Percentiles rank a stretch among this genome's conserved stretches.
Conservation (phyloP, 257 asterid species). For the Plectranthus barbatus region DNA sequence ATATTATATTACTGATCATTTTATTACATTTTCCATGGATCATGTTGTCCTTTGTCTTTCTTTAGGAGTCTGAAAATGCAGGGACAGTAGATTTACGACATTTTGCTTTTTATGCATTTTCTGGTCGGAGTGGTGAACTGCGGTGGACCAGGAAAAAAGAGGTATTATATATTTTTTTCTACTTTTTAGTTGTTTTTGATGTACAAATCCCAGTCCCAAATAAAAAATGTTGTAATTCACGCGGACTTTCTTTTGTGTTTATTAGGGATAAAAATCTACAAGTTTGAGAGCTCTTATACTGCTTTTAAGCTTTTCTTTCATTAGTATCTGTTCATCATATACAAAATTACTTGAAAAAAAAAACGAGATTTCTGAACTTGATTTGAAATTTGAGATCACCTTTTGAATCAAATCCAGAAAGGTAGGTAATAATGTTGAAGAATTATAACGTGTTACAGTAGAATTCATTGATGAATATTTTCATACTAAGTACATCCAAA, state of each 20-base stretch:
- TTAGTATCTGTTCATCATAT: not conserved
- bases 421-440: not conserved
- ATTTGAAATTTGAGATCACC: not conserved
- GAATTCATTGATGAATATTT: not conserved
- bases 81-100: constrained; percentile 76
- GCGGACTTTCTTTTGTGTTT: not conserved
- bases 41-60: constrained; percentile 16
- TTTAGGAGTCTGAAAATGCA: constrained; percentile 63
- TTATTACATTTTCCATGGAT: not conserved
- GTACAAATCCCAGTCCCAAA: constrained; percentile 4
- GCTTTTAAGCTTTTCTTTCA: not conserved
- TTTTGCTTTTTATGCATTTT: constrained; percentile 89
- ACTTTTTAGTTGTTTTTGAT: not conserved
- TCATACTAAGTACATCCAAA: not conserved
- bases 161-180: constrained; percentile 28
- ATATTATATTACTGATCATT: not conserved
- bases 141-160: constrained; percentile 88
- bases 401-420: not conserved
- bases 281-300: not conserved
- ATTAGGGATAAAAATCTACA: too few relatives aligned
- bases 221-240: not conserved
- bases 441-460: not conserved
- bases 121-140: constrained; percentile 81
- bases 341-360: not conserved
- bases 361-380: not conserved